Percentiles rank a stretch among this genome's conserved stretches.
phyloP scores from a whole-genome alignment of 352 stramenopile species.

The Globisporangium abappressorium region DNA sequence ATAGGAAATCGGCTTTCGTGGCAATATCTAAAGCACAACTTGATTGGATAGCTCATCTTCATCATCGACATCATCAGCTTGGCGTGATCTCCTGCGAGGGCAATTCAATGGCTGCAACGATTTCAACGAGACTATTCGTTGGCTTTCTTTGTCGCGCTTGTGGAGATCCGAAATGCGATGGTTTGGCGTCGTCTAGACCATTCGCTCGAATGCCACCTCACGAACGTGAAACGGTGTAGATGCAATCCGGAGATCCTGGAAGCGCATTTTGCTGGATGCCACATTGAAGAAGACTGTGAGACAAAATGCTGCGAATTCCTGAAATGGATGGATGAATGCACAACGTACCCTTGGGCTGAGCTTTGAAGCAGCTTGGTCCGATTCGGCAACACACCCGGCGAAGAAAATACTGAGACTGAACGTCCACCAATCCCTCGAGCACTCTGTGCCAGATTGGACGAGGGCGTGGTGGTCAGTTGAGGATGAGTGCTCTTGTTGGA shows the following conservation, averaged over 20 bases:
- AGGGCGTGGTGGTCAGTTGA: not conserved
- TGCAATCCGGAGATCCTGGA: slow-evolving; percentile 51
- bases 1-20: not conserved
- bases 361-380: slow-evolving; percentile 37
- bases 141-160: not conserved
- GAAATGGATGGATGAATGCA: not conserved
- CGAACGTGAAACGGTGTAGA: slow-evolving; percentile 66
- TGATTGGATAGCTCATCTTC: not conserved
- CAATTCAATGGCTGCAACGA: not conserved
- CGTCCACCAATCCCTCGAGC: not conserved
- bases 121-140: not conserved
- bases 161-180: not conserved
- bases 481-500: not conserved
- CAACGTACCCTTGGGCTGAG: slow-evolving; percentile 50
- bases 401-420: not conserved
- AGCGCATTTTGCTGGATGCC: slow-evolving; percentile 43
- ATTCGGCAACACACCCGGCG: slow-evolving; percentile 16
- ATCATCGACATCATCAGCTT: not conserved
- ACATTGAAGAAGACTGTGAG: not conserved
- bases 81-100: not conserved
- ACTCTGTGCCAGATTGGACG: not conserved
- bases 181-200: slow-evolving; percentile 26
- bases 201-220: slow-evolving; percentile 62
- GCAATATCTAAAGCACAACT: not conserved
- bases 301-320: not conserved